Percentiles rank a stretch among this genome's conserved stretches.
These are phyloP conservation scores for Pseudomicrostroma phylloplanum DNA, from an alignment of 1,284 basidiomycete genomes.

Conservation along the genomic window DNA sequence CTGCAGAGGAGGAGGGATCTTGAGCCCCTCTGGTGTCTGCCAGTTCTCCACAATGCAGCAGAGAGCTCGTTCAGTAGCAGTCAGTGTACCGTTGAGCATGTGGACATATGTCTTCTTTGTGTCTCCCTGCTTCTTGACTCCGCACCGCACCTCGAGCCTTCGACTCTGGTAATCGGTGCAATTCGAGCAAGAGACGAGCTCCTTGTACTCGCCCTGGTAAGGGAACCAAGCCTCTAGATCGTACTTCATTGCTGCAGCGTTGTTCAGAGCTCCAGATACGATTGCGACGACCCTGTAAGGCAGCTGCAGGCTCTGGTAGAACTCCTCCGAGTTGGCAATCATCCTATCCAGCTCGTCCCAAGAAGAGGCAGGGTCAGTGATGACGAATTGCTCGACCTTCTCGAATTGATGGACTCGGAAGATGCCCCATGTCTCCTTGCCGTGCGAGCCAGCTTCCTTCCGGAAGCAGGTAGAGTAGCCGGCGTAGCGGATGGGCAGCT, in stretches of 20 bases:
- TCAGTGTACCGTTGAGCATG: constrained; percentile 78
- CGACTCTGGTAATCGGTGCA: constrained; percentile 54
- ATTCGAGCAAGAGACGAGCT: constrained; percentile 57
- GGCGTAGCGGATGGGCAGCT: constrained; percentile 75
- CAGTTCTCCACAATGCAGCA: constrained; percentile 99
- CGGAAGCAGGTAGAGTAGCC: constrained; percentile 90
- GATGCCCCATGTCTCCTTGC: constrained; percentile 98
- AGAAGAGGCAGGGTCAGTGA: constrained; percentile 77
- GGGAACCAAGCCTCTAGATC: constrained; percentile 99
- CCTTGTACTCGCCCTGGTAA: constrained; percentile 92
- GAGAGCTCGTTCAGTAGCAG: constrained; percentile 88
- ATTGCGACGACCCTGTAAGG: constrained; percentile 92
- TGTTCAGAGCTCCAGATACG: constrained; percentile 89
- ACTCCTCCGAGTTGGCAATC: constrained; percentile 80
- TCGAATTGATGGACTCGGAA: constrained; percentile 99
- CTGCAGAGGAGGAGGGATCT: constrained; percentile 77
- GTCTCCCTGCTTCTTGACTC: constrained; percentile 49
- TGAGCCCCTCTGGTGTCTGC: constrained; percentile 87
- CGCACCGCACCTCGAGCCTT: constrained; percentile 44
- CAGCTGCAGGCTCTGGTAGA: constrained; percentile 87
- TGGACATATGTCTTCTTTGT: constrained; percentile 48
- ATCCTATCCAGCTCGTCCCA: constrained; percentile 90
- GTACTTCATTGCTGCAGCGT: constrained; percentile 93
- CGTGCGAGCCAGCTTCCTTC: constrained; percentile 94
- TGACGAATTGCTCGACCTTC: constrained; percentile 91